Percentiles rank a stretch among this genome's conserved stretches.
Evolutionary conservation across 257 asterid species (phyloP).

Genomic region (Eustoma russellianum): DNA sequence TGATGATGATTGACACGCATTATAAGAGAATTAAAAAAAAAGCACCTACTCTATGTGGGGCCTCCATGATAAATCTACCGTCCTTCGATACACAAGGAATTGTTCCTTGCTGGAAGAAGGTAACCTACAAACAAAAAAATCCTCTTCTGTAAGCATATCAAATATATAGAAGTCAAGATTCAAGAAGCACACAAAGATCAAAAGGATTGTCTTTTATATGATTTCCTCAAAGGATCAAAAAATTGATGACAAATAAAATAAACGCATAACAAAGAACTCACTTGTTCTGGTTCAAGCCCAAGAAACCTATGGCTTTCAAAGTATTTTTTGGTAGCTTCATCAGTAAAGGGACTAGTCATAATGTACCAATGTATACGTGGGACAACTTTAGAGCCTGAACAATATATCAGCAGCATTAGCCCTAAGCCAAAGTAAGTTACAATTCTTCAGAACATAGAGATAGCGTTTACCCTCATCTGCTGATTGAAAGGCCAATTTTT

Average conservation of each 20-base stretch:
- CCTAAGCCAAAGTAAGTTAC: constrained; percentile 9
- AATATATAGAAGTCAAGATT: background rate
- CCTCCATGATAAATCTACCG: constrained; percentile 88
- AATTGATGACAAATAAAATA: constrained; percentile 2
- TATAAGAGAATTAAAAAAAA: constrained; percentile 3
- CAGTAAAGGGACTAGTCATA: constrained; percentile 98
- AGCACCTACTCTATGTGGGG: constrained; percentile 73
- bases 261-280: constrained; percentile 18
- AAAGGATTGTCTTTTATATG: no score
- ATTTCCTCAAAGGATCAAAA: background rate
- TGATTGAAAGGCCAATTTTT: constrained; percentile 78
- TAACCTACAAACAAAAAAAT: constrained; percentile 48
- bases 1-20: background rate
- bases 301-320: constrained; percentile 83
- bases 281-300: constrained; percentile 95
- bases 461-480: constrained; percentile 56
- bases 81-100: constrained; percentile 90
- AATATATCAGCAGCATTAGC: constrained; percentile 16
- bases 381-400: constrained; percentile 44
- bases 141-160: background rate
- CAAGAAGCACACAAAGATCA: no score
- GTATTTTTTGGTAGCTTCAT: constrained; percentile 74
- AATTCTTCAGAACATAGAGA: constrained; percentile 5
- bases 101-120: constrained; percentile 95
- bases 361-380: constrained; percentile 86